phyloP scores from a whole-genome alignment of 2,329 filamentous ascomycete genomes.

The Raffaelea albimanens region DNA sequence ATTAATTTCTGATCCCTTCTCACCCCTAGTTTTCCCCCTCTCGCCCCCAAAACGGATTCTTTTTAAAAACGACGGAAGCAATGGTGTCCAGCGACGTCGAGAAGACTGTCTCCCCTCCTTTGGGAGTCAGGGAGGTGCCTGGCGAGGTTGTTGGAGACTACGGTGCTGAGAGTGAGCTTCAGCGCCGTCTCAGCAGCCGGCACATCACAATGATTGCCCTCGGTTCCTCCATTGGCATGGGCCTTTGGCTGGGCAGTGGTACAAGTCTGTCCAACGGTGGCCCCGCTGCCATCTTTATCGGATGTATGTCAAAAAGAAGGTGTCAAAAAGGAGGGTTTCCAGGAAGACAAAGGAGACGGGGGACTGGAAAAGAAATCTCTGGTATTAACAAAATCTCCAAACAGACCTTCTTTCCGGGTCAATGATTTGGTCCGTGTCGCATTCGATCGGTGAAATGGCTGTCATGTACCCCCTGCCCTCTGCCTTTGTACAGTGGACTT shows the following conservation, averaged over 20 bases:
- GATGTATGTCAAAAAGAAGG: neutral
- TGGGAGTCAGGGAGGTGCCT: neutral
- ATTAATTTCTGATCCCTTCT: too few species aligned
- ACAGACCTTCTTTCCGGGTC: conserved; percentile 1
- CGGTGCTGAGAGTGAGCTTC: conserved; percentile 4
- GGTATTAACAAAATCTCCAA: too few species aligned
- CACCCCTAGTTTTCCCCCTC: too few species aligned
- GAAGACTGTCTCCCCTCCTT: neutral
- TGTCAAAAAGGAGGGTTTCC: neutral
- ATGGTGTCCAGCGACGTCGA: neutral
- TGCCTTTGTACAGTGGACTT: neutral
- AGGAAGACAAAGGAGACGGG: neutral
- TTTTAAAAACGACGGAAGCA: too few species aligned
- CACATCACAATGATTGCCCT: conserved; percentile 6
- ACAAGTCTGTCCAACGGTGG: neutral
- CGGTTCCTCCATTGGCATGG: conserved; percentile 4
- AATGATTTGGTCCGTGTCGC: conserved; percentile 3
- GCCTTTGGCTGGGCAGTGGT: conserved; percentile 3
- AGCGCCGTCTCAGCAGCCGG: conserved; percentile 3
- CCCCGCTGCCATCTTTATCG: conserved; percentile 2
- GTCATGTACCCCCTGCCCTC: conserved; percentile 1
- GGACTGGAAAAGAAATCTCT: neutral
- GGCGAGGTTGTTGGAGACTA: conserved; percentile 2
- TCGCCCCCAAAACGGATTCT: too few species aligned
- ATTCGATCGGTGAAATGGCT: conserved; percentile 2